Evolutionary conservation across 1,284 basidiomycete species (phyloP), one percentile per base, ranked within the genome.

Genomic region (Cystobasidiaceae sp.): DNA sequence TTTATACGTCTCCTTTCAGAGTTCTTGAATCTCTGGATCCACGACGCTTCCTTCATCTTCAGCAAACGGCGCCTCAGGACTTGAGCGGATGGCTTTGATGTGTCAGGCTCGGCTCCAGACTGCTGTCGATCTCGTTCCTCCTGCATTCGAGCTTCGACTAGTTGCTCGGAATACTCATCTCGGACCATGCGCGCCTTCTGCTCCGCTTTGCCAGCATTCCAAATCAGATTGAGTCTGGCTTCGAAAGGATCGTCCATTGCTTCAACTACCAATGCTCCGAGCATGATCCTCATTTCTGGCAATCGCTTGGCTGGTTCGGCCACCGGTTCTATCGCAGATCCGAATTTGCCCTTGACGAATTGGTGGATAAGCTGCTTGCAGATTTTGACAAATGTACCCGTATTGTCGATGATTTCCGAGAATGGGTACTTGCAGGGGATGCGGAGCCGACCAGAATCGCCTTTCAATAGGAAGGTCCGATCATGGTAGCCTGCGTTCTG

Each of bases 161-260:
- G 96, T 3, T 85, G 86, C 15, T 82, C 78, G 74, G 96, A 97
- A 2, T 11, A 8, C 39, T 56, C 34, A 19, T 56, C 54, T 1
- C 92, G 83, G 62, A 87, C 87, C 57, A 86, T 76, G 23, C 93
- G 82, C n/a, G 84, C 81, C 58, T 81, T 82, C 54, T 87, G 86
- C 66, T 93, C 93, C 50, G 86, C 84, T 39, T 84, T 78, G 0
- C 92, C 93, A 33, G 86, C 83, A 61, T 84, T 82, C 82, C 85
- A 90, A 37, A 92, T 88, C 13, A 89, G 80, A 54, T 86, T 88
- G 33, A 97, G 77, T 68, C 82, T 84, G 25, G 85, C 84, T 77
- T 98, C 94, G 62, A 97, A 84, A 0, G 86, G 84, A 74, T 94
- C 89, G 75, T 98, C 94, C 25, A 86, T 84, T n/a, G 86, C 87